A percentile compares a stretch with the other conserved stretches of the same genome.
phyloP scores from a whole-genome alignment of 129 eudicot genomes.

The Saposhnikovia divaricata region DNA sequence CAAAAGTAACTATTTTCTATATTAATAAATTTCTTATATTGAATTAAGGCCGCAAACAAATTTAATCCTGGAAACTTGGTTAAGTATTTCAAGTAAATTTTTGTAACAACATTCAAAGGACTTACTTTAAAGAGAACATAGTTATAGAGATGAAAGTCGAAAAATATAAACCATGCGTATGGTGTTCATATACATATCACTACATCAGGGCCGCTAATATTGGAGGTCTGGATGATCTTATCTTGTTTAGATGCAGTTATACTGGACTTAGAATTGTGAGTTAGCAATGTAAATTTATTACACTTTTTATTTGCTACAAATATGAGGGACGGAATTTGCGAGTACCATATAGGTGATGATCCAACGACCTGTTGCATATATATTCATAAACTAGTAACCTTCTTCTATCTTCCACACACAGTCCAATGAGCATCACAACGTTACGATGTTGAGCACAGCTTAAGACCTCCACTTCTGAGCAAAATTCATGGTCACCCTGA shows the following conservation, averaged over 20 bases:
- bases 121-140: not conserved
- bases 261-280: not conserved
- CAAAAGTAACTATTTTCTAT: no score
- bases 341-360: slow-evolving; percentile 81
- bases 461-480: slow-evolving; percentile 81
- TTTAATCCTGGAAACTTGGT: not conserved
- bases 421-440: slow-evolving; percentile 74
- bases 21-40: no score
- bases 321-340: not conserved
- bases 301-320: not conserved
- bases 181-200: not conserved
- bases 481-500: slow-evolving; percentile 83
- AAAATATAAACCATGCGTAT: no score
- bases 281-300: not conserved
- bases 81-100: not conserved
- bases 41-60: not conserved
- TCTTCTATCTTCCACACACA: slow-evolving; percentile 61
- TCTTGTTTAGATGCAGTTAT: not conserved
- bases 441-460: slow-evolving; percentile 96
- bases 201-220: not conserved
- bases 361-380: slow-evolving; percentile 77
- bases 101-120: not conserved
- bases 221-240: not conserved
- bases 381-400: slow-evolving; percentile 79
- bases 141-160: not conserved